Base-by-base conservation (phyloP, 2,329 filamentous ascomycete species). In the Pseudogymnoascus sp. region DNA sequence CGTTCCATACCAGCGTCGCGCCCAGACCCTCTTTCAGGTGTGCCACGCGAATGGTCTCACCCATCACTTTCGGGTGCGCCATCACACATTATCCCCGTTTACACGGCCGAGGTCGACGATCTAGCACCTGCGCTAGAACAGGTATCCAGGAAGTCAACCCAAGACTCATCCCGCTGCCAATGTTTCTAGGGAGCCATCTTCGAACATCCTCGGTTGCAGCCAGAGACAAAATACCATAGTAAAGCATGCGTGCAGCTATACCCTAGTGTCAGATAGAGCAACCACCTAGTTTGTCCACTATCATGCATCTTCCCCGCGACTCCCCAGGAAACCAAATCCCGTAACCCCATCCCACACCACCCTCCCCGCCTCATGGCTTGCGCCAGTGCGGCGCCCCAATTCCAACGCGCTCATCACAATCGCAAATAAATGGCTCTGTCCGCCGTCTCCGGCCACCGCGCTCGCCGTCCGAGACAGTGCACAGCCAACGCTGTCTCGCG, bases 131-230 rank as follows among this genome's bases (percentile, higher is more conserved):
- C 48, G 27, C 45, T 52, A 55, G 48, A 55, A 55, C 29, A 9
- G 4, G 27, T 33, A 12, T 33, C 48, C 9, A 55, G 48, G 48
- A 55, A 55, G 29, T 18, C 29, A 33, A 18, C 27, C 48, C 29
- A 55, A 13, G 21, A 55, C 48, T 13, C 48, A 55, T 55, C n/a
- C n/a, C n/a, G n/a, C n/a, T 55, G 27, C 48, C n/a, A 55, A 55
- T 33, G 3, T 7, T 31, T 2, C 48, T 33, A 15, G 29, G 31
- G 29, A 55, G 48, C 29, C 48, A 55, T 55, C 5, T n/a, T 33
- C n/a, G 27, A 55, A 15, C 12, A 55, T 33, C 9, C n/a, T 55
- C 27, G 48, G 48, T 33, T 55, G 4, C 29, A 33, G 5, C 48
- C n/a, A 55, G 13, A 18, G 27, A 33, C 27, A 18, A 18, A 55